phyloP scores from a whole-genome alignment of 2,329 filamentous ascomycete genomes.

The Scedosporium boydii region DNA sequence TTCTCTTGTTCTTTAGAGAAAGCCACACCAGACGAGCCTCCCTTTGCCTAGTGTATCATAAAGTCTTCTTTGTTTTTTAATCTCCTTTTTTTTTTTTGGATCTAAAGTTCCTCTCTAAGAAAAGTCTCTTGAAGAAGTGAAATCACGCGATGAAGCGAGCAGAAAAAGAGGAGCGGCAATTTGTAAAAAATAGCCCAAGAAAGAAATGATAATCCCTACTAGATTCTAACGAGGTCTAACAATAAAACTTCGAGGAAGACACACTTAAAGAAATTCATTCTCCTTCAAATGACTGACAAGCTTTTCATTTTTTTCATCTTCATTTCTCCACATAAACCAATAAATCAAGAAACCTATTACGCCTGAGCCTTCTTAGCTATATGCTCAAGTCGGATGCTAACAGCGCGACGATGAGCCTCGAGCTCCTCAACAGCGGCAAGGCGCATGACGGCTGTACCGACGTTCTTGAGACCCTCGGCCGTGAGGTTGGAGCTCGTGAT shows the following conservation, averaged over 20 bases:
- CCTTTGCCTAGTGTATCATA: slow-evolving; percentile 3
- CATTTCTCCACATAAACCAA: slow-evolving; percentile 6
- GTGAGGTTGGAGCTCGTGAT: slow-evolving; percentile 92
- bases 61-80: neutral
- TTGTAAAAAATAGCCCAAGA: no score
- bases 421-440: slow-evolving; percentile 89
- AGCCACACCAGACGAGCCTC: neutral
- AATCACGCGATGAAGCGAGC: no score
- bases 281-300: neutral
- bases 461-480: slow-evolving; percentile 71
- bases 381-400: slow-evolving; percentile 66
- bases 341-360: neutral
- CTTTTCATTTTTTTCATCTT: neutral
- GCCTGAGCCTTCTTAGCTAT: slow-evolving; percentile 20
- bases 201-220: no score
- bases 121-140: neutral
- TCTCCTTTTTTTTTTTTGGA: slow-evolving; percentile 2
- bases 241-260: slow-evolving; percentile 5
- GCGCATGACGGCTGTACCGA: slow-evolving; percentile 87
- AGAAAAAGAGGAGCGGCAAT: no score
- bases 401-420: slow-evolving; percentile 84
- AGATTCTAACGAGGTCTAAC: slow-evolving; percentile 6
- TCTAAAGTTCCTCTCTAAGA: neutral
- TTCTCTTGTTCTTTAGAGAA: slow-evolving; percentile 1
- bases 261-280: no score